phyloP scores from a whole-genome alignment of 768 basidiomycete genomes.

The Boletellus sp. region DNA sequence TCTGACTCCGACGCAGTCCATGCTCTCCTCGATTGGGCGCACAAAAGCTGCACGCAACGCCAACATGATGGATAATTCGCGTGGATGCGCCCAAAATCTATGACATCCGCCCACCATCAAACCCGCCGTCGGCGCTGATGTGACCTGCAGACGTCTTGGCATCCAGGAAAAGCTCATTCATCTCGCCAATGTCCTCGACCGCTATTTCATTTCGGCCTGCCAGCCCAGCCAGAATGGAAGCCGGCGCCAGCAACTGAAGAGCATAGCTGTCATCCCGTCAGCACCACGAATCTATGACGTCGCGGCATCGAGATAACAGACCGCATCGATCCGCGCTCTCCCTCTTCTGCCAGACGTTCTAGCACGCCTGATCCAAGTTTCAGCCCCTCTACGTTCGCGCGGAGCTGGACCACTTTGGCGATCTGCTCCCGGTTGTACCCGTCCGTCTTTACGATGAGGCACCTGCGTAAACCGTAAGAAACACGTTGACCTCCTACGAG shows the following conservation, averaged over 20 bases:
- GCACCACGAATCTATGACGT: slow-evolving; percentile 8
- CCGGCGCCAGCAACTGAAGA: slow-evolving; percentile 86
- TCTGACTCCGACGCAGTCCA: neutral
- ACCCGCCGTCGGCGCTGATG: slow-evolving; percentile 41
- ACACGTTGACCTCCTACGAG: neutral
- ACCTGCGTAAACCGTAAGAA: slow-evolving; percentile 41
- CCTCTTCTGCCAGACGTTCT: slow-evolving; percentile 77
- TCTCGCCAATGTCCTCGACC: slow-evolving; percentile 87
- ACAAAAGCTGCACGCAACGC: neutral
- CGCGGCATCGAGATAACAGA: slow-evolving; percentile 31
- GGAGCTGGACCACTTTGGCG: slow-evolving; percentile 77
- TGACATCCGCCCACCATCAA: slow-evolving; percentile 30
- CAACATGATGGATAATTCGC: slow-evolving; percentile 1
- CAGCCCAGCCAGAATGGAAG: slow-evolving; percentile 78
- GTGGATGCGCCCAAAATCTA: slow-evolving; percentile 17
- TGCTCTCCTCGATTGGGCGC: neutral
- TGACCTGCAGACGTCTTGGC: slow-evolving; percentile 75
- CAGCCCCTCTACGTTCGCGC: slow-evolving; percentile 84
- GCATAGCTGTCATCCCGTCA: slow-evolving; percentile 59
- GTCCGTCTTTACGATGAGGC: slow-evolving; percentile 93
- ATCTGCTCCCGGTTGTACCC: slow-evolving; percentile 81
- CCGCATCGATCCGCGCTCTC: slow-evolving; percentile 79
- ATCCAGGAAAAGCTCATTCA: slow-evolving; percentile 93
- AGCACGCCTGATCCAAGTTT: slow-evolving; percentile 72
- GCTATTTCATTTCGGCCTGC: slow-evolving; percentile 79